phyloP scores from a whole-genome alignment of 2,329 filamentous ascomycete species.

The Ceratocystis alfenasii region DNA sequence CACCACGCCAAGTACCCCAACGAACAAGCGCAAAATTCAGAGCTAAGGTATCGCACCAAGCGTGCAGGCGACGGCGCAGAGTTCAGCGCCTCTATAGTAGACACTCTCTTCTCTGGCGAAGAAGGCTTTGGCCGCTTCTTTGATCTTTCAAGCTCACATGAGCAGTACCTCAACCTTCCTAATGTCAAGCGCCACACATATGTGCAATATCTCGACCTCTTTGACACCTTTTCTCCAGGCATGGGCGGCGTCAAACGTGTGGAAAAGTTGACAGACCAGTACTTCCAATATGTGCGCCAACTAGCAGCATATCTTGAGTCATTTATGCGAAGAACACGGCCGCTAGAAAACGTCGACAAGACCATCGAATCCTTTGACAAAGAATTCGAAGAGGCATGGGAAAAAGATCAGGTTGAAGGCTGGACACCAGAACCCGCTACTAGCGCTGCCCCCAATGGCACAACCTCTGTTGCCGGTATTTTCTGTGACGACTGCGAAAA shows the following conservation, averaged over 20 bases:
- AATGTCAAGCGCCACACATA: slow-evolving; percentile 77
- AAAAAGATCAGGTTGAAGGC: slow-evolving; percentile 62
- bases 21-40: slow-evolving; percentile 88
- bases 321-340: slow-evolving; percentile 74
- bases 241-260: slow-evolving; percentile 60
- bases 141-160: slow-evolving; percentile 73
- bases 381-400: slow-evolving; percentile 78
- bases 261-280: slow-evolving; percentile 84
- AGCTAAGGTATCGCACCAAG: slow-evolving; percentile 72
- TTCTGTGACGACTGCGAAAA: slow-evolving; percentile 92
- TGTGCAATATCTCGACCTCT: slow-evolving; percentile 81
- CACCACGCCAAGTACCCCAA: slow-evolving; percentile 89
- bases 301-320: slow-evolving; percentile 74
- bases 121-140: slow-evolving; percentile 89
- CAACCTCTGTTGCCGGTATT: slow-evolving; percentile 45
- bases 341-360: slow-evolving; percentile 74
- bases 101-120: slow-evolving; percentile 90
- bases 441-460: slow-evolving; percentile 28
- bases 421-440: slow-evolving; percentile 53
- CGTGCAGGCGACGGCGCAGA: slow-evolving; percentile 49
- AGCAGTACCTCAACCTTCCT: slow-evolving; percentile 80
- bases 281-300: slow-evolving; percentile 77
- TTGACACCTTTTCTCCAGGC: slow-evolving; percentile 73
- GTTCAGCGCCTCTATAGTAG: slow-evolving; percentile 49
- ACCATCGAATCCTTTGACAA: slow-evolving; percentile 63